Evolutionary conservation across 345 rosid genomes (phyloP).

Genomic region (Linum trigynum): DNA sequence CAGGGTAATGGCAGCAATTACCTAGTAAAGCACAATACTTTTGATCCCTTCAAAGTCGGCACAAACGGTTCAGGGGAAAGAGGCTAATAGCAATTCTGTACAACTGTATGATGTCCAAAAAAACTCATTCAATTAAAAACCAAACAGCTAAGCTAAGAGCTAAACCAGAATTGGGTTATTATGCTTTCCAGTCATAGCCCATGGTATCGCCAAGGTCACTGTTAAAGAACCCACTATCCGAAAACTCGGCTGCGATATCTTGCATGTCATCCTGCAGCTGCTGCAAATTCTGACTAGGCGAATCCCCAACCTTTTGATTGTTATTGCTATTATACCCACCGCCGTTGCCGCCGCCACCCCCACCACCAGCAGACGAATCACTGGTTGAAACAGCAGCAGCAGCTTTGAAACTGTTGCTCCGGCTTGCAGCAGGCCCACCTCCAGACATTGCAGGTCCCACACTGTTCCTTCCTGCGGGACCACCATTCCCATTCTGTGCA

Average conservation of each 20-base stretch:
- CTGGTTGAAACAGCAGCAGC: slow-evolving; percentile 20
- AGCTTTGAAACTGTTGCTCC: slow-evolving; percentile 49
- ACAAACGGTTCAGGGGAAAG: no score
- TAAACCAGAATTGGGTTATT: slow-evolving; percentile 18
- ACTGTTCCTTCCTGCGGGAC: slow-evolving; percentile 23
- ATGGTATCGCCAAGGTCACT: slow-evolving; percentile 35
- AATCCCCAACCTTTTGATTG: slow-evolving; percentile 30
- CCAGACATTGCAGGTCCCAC: slow-evolving; percentile 35
- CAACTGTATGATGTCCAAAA: background rate
- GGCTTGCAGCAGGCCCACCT: slow-evolving; percentile 37
- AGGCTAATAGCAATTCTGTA: no score
- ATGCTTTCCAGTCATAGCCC: slow-evolving; percentile 53
- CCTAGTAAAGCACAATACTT: no score
- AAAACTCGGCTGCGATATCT: slow-evolving; percentile 58
- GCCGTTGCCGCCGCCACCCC: slow-evolving; percentile 22
- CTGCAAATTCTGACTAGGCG: slow-evolving; percentile 9
- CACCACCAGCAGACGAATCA: slow-evolving; percentile 37
- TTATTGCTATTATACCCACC: slow-evolving; percentile 16
- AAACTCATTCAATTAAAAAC: slow-evolving; percentile 15
- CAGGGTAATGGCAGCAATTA: no score
- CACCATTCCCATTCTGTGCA: slow-evolving; percentile 24
- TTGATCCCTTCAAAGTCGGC: no score
- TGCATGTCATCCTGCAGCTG: slow-evolving; percentile 46
- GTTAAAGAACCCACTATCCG: slow-evolving; percentile 54
- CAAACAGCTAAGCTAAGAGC: slow-evolving; percentile 3